Conservation (phyloP, 2,329 filamentous ascomycete genomes). For the Chaetomium strumarium region DNA sequence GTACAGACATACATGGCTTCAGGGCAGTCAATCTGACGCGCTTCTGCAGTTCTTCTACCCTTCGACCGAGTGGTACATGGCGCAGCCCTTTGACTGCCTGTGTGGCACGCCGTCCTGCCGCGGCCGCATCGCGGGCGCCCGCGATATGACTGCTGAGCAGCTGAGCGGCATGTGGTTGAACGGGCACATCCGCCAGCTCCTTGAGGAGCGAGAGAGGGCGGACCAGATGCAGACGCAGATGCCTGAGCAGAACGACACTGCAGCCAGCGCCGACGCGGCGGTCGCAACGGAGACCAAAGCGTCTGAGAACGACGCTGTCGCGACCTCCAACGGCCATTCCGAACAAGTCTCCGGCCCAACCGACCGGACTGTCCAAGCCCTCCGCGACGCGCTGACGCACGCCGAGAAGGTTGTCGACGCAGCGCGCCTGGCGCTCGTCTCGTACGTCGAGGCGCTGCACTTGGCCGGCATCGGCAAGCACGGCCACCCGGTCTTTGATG, state of each 20-base stretch:
- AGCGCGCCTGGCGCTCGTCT: constrained; percentile 38
- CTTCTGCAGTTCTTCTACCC: constrained; percentile 61
- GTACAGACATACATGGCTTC: neutral
- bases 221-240: neutral
- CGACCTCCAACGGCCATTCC: constrained; percentile 13
- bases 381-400: constrained; percentile 38
- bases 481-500: constrained; percentile 5
- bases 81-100: constrained; percentile 62
- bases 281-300: constrained; percentile 4
- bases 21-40: neutral
- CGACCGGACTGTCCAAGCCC: constrained; percentile 38
- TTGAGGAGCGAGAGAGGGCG: constrained; percentile 37
- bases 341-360: constrained; percentile 8
- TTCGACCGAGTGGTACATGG: constrained; percentile 69
- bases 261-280: constrained; percentile 5
- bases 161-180: constrained; percentile 57
- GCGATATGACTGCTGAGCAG: constrained; percentile 48
- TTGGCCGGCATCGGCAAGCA: neutral
- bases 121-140: constrained; percentile 58
- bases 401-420: constrained; percentile 44
- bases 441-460: constrained; percentile 29
- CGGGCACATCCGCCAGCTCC: constrained; percentile 52
- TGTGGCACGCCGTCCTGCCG: constrained; percentile 54
- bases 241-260: constrained; percentile 7
- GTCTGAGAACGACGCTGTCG: constrained; percentile 13